A percentile compares a stretch with the other conserved stretches of the same genome.
Evolutionary conservation across 2,329 filamentous ascomycete species (phyloP).

Genomic region (Pseudogymnoascus sp.): DNA sequence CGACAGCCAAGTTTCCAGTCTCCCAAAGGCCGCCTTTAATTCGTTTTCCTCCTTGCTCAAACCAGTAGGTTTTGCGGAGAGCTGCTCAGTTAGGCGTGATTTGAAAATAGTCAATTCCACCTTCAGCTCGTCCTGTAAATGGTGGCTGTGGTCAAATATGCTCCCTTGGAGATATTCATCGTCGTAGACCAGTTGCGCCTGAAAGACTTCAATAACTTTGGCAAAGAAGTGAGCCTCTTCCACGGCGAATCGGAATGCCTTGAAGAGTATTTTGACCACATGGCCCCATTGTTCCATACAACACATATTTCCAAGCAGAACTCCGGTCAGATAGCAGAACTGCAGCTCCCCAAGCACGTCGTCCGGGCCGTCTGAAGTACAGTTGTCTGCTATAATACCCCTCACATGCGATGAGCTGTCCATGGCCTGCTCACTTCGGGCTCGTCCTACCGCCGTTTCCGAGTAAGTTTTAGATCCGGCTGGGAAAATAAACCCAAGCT

Average conservation of each 20-base stretch:
- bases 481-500: constrained; percentile 42
- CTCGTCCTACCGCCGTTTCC: constrained; percentile 26
- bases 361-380: constrained; percentile 27
- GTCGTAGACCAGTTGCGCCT: constrained; percentile 48
- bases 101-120: constrained; percentile 47
- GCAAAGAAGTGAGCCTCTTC: constrained; percentile 37
- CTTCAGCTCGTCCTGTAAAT: constrained; percentile 31
- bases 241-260: constrained; percentile 38
- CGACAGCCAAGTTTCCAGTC: constrained; percentile 41
- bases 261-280: constrained; percentile 44
- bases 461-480: constrained; percentile 37
- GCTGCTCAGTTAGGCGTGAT: constrained; percentile 40
- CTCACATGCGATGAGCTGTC: constrained; percentile 43
- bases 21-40: constrained; percentile 40
- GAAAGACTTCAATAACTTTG: constrained; percentile 41
- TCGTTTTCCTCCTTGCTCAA: constrained; percentile 34
- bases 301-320: constrained; percentile 48
- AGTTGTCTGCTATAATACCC: constrained; percentile 30
- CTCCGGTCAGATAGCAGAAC: constrained; percentile 49
- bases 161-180: constrained; percentile 37
- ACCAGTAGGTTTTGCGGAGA: constrained; percentile 30
- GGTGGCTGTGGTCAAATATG: constrained; percentile 28
- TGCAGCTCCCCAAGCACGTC: constrained; percentile 53
- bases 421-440: constrained; percentile 36
- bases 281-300: constrained; percentile 57